phyloP scores from a whole-genome alignment of 2,329 filamentous ascomycete genomes.

The Kalaharituber pfeilii region DNA sequence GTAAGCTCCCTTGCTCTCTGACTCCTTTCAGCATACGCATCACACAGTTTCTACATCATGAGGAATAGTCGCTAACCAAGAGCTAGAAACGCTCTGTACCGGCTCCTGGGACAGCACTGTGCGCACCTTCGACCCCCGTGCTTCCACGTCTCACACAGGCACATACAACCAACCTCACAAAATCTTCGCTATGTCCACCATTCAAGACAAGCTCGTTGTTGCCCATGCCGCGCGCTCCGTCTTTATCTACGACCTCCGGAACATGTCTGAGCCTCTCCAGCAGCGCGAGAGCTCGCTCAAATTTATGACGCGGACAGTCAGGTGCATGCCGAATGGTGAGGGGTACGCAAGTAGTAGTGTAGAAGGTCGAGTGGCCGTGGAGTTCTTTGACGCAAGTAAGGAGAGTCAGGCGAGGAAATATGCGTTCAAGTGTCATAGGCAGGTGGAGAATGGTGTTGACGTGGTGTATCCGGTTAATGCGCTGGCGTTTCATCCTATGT shows the following conservation, averaged over 20 bases:
- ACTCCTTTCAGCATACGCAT: background rate
- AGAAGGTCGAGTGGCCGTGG: slow-evolving; percentile 86
- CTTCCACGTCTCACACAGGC: slow-evolving; percentile 39
- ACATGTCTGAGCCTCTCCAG: slow-evolving; percentile 69
- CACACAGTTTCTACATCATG: too few species aligned
- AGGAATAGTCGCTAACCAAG: slow-evolving; percentile 4
- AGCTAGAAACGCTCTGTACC: slow-evolving; percentile 55
- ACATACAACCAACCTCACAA: slow-evolving; percentile 56
- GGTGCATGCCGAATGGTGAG: slow-evolving; percentile 91
- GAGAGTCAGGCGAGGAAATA: slow-evolving; percentile 88
- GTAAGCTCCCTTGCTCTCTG: slow-evolving; percentile 28
- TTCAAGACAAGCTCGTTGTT: slow-evolving; percentile 66
- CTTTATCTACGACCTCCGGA: slow-evolving; percentile 76
- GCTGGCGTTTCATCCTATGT: slow-evolving; percentile 64
- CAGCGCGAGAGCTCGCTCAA: slow-evolving; percentile 84
- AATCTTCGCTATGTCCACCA: slow-evolving; percentile 78
- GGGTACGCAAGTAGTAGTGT: slow-evolving; percentile 88
- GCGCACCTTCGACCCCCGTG: slow-evolving; percentile 55
- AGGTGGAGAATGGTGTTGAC: slow-evolving; percentile 50
- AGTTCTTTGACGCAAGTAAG: slow-evolving; percentile 85
- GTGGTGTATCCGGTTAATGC: slow-evolving; percentile 86
- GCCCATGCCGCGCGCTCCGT: slow-evolving; percentile 90
- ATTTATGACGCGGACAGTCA: slow-evolving; percentile 83
- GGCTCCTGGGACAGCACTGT: slow-evolving; percentile 88
- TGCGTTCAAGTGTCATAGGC: slow-evolving; percentile 95